A percentile compares a stretch with the other conserved stretches of the same genome.
These are phyloP conservation scores for Bromus sterilis DNA, from an alignment of 176 grass and related monocot species.

Conservation along the genomic window DNA sequence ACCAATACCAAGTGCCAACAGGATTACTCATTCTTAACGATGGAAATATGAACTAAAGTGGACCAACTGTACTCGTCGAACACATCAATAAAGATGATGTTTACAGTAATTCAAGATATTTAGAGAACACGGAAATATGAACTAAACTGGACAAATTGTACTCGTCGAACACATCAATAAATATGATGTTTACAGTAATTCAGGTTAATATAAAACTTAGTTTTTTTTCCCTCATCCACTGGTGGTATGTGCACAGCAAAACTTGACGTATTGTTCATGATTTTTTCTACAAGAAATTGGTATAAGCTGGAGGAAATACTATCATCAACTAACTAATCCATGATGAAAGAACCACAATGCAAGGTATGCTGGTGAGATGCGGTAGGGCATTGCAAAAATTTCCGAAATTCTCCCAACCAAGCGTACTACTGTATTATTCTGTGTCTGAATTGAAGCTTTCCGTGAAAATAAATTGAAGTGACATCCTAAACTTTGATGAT, in stretches of 20 bases:
- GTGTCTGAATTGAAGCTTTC: neutral
- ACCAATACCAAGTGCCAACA: neutral
- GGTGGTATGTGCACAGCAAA: neutral
- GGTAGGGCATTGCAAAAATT: neutral
- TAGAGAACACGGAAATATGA: neutral
- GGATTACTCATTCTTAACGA: neutral
- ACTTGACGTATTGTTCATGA: neutral
- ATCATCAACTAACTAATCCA: neutral
- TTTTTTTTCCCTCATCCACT: neutral
- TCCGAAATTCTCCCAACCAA: neutral
- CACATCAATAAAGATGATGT: neutral
- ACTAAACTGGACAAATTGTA: neutral
- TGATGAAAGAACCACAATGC: neutral
- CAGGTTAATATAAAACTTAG: neutral
- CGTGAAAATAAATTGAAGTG: neutral
- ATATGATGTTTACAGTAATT: neutral
- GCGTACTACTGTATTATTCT: neutral
- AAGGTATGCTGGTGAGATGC: neutral
- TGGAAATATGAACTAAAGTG: neutral
- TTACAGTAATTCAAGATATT: neutral
- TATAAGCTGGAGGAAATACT: neutral
- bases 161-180: neutral
- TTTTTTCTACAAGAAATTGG: neutral
- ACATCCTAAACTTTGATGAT: neutral
- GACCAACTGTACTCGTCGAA: neutral